Conservation (phyloP, 1,139 yeast species). For the Protomyces inouyei region DNA sequence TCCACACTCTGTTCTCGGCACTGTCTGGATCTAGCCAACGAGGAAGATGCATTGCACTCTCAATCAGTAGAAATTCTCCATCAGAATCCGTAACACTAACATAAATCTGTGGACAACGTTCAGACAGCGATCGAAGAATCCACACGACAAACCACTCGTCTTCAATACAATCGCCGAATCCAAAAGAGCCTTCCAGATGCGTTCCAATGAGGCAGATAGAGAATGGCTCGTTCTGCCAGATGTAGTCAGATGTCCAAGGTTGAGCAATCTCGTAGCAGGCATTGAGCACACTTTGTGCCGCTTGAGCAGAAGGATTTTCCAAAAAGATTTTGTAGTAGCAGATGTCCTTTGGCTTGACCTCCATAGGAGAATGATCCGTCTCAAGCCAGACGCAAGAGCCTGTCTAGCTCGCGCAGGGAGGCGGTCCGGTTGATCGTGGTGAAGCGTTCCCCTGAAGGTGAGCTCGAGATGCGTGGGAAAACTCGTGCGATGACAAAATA, state of each 20-base stretch:
- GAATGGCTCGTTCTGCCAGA: conserved; percentile 37
- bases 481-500: neutral
- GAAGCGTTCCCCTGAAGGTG: neutral
- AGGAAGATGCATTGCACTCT: conserved; percentile 46
- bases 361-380: neutral
- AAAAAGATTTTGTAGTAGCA: conserved; percentile 2
- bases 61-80: conserved; percentile 54
- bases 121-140: conserved; percentile 43
- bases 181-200: conserved; percentile 44
- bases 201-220: conserved; percentile 25
- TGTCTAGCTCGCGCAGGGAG: neutral
- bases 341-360: conserved; percentile 1
- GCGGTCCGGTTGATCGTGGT: neutral
- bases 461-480: neutral
- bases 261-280: conserved; percentile 15
- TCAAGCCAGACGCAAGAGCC: too few relatives aligned
- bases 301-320: neutral
- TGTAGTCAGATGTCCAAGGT: conserved; percentile 33
- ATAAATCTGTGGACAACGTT: conserved; percentile 41
- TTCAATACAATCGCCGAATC: conserved; percentile 45
- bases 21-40: conserved; percentile 46
- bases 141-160: conserved; percentile 50
- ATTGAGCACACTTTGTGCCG: neutral
- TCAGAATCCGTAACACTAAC: conserved; percentile 52
- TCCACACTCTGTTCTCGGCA: conserved; percentile 43